phyloP scores from a whole-genome alignment of 805 yeast genomes.

The Brettanomyces nanus region DNA sequence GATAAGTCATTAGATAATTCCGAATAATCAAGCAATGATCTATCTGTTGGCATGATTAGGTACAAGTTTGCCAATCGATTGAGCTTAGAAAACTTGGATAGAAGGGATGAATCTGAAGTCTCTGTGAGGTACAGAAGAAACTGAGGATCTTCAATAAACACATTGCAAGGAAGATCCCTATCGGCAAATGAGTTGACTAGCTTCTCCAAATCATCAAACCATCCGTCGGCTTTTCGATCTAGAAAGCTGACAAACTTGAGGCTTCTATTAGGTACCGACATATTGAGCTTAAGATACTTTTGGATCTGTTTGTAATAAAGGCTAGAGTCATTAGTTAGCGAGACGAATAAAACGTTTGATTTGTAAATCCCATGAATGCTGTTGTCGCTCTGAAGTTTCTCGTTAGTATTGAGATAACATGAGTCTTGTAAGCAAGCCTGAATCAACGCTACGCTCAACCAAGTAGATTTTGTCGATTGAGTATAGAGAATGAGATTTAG shows the following conservation, averaged over 20 bases:
- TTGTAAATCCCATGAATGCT: slow-evolving; percentile 12
- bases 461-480: slow-evolving; percentile 52
- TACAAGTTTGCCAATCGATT: slow-evolving; percentile 17
- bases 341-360: slow-evolving; percentile 30
- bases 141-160: slow-evolving; percentile 25
- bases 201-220: slow-evolving; percentile 12
- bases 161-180: slow-evolving; percentile 11
- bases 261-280: slow-evolving; percentile 6
- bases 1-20: slow-evolving; percentile 15
- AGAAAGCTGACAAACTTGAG: slow-evolving; percentile 35
- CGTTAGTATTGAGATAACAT: slow-evolving; percentile 29
- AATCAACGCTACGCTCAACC: slow-evolving; percentile 51
- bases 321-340: slow-evolving; percentile 19
- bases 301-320: slow-evolving; percentile 26
- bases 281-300: slow-evolving; percentile 28
- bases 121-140: slow-evolving; percentile 13
- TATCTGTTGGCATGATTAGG: slow-evolving; percentile 16
- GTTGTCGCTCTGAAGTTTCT: slow-evolving; percentile 16
- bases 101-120: slow-evolving; percentile 7
- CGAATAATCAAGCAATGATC: slow-evolving; percentile 13
- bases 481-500: slow-evolving; percentile 32
- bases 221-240: slow-evolving; percentile 23
- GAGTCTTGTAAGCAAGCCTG: slow-evolving; percentile 45
- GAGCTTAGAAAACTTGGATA: slow-evolving; percentile 13
- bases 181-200: no score